phyloP scores from a whole-genome alignment of 345 rosid genomes.

The Carallia brachiata region DNA sequence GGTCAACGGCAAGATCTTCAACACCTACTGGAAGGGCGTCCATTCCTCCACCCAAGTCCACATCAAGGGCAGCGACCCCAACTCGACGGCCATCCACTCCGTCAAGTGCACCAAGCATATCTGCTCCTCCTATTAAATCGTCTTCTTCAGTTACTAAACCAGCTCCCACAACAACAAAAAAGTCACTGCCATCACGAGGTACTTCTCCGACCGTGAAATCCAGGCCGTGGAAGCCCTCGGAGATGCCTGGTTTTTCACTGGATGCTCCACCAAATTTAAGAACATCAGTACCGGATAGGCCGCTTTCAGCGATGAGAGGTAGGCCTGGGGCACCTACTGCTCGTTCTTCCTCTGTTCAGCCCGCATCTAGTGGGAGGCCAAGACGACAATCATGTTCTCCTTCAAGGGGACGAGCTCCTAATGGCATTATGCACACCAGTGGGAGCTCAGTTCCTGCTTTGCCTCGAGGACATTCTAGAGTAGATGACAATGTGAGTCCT shows the following conservation, averaged over 20 bases:
- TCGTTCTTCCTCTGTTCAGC: slow-evolving; percentile 45
- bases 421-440: slow-evolving; percentile 4
- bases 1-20: slow-evolving; percentile 74
- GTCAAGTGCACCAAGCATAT: slow-evolving; percentile 42
- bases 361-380: slow-evolving; percentile 29
- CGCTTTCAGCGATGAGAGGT: slow-evolving; percentile 31
- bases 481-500: slow-evolving; percentile 27
- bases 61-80: slow-evolving; percentile 83
- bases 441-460: slow-evolving; percentile 11
- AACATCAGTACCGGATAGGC: slow-evolving; percentile 29
- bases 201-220: slow-evolving; percentile 25
- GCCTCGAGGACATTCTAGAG: slow-evolving; percentile 8
- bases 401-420: slow-evolving; percentile 18
- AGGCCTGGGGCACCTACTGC: slow-evolving; percentile 3
- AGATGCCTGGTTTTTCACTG: slow-evolving; percentile 32
- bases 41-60: slow-evolving; percentile 60
- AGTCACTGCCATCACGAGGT: slow-evolving; percentile 21
- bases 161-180: slow-evolving; percentile 42
- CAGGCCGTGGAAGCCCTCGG: slow-evolving; percentile 30
- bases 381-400: slow-evolving; percentile 36
- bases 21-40: slow-evolving; percentile 83
- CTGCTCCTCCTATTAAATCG: slow-evolving; percentile 50
- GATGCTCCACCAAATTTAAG: slow-evolving; percentile 36
- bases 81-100: slow-evolving; percentile 73
- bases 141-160: slow-evolving; percentile 46